These are phyloP conservation scores for Candida oleophila DNA, from an alignment of 805 yeast species.

Conservation along the genomic window DNA sequence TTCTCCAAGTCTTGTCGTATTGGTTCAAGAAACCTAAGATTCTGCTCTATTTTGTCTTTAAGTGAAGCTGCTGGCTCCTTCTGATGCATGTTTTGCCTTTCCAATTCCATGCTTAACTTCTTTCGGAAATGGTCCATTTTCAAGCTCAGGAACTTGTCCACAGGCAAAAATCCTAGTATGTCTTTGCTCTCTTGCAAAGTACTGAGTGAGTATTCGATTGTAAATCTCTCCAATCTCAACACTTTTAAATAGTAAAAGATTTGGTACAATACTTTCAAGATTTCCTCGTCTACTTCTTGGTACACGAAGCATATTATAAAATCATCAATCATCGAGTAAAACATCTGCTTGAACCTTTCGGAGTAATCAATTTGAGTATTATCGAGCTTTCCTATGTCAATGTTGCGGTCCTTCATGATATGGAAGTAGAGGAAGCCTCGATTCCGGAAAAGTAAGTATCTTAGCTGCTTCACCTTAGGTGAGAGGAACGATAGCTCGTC, in stretches of 20 bases:
- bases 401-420: constrained; percentile 19
- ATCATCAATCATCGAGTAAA: constrained; percentile 57
- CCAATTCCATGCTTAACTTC: background rate
- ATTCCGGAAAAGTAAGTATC: constrained; percentile 79
- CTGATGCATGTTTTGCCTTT: constrained; percentile 2
- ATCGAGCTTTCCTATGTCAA: constrained; percentile 3
- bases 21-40: constrained; percentile 29
- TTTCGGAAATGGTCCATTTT: constrained; percentile 27
- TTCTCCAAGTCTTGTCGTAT: constrained; percentile 29
- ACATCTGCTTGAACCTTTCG: constrained; percentile 30
- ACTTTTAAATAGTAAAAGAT: constrained; percentile 51
- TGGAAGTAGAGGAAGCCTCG: constrained; percentile 70
- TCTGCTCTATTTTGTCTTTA: constrained; percentile 7
- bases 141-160: constrained; percentile 10
- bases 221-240: constrained; percentile 49
- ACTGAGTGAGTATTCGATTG: constrained; percentile 58
- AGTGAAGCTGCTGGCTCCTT: constrained; percentile 1
- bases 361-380: constrained; percentile 7
- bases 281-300: constrained; percentile 62
- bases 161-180: constrained; percentile 26
- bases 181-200: constrained; percentile 45
- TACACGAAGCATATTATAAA: constrained; percentile 62
- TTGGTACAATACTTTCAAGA: constrained; percentile 50
- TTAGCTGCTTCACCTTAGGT: constrained; percentile 69
- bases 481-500: constrained; percentile 48